Evolutionary conservation across 169 alveolate species (phyloP).

Genomic region (Cryptosporidium tyzzeri): DNA sequence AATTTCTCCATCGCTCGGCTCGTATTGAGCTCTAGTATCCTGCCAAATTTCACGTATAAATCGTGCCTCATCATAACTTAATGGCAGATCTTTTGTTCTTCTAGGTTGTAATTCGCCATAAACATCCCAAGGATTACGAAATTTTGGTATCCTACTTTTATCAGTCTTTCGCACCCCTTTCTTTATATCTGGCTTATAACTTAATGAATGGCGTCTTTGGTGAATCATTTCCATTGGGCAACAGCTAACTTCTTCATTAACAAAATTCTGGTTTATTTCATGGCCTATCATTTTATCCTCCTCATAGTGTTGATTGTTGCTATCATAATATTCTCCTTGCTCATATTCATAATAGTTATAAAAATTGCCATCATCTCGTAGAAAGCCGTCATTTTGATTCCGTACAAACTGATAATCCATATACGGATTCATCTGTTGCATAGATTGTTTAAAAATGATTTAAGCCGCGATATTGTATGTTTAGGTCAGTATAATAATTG

Average conservation of each 20-base stretch:
- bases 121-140: constrained; percentile 53
- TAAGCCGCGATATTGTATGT: not conserved
- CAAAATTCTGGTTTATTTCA: not conserved
- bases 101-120: constrained; percentile 3
- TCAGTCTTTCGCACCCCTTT: constrained; percentile 14
- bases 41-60: constrained; percentile 73
- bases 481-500: not conserved
- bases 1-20: constrained; percentile 73
- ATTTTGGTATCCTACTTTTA: constrained; percentile 53
- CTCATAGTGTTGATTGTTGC: not conserved
- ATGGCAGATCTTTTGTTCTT: constrained; percentile 30
- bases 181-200: constrained; percentile 33
- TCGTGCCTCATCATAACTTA: constrained; percentile 71
- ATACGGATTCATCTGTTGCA: constrained; percentile 24
- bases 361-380: not conserved
- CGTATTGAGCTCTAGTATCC: constrained; percentile 74
- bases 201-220: constrained; percentile 30
- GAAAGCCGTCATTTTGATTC: not conserved
- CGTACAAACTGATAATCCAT: constrained; percentile 11
- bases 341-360: not conserved
- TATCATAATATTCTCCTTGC: constrained; percentile 14
- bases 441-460: not conserved
- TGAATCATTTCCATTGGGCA: constrained; percentile 66
- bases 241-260: constrained; percentile 39
- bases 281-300: not conserved